phyloP scores from a whole-genome alignment of 352 stramenopile genomes.

The Blastocystis sp. region DNA sequence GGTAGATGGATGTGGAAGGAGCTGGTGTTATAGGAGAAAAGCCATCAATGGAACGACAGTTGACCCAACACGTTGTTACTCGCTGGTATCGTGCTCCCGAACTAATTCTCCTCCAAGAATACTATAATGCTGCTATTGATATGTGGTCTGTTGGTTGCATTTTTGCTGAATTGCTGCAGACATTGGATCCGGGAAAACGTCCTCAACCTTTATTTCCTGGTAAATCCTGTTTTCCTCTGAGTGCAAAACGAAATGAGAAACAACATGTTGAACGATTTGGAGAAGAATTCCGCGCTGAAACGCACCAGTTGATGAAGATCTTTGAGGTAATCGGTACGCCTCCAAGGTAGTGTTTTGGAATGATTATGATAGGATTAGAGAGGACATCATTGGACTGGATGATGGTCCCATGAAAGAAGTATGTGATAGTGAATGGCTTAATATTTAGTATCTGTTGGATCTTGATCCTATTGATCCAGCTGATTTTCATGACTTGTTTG shows the following conservation, averaged over 20 bases:
- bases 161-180: slow-evolving; percentile 89
- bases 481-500: slow-evolving; percentile 74
- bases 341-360: slow-evolving; percentile 71
- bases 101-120: slow-evolving; percentile 83
- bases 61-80: slow-evolving; percentile 90
- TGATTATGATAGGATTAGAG: neutral
- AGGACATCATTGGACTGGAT: slow-evolving; percentile 76
- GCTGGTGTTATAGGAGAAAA: slow-evolving; percentile 2
- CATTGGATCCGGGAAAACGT: slow-evolving; percentile 69
- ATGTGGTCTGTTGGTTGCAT: slow-evolving; percentile 80
- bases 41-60: slow-evolving; percentile 76
- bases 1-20: slow-evolving; percentile 16
- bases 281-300: slow-evolving; percentile 71
- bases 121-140: slow-evolving; percentile 76
- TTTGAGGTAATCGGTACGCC: slow-evolving; percentile 91
- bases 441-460: slow-evolving; percentile 63
- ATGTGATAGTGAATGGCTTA: neutral
- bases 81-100: slow-evolving; percentile 89
- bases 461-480: slow-evolving; percentile 59
- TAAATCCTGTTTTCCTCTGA: slow-evolving; percentile 74
- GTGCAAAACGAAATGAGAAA: slow-evolving; percentile 59
- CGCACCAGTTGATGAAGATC: slow-evolving; percentile 87
- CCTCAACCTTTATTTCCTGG: slow-evolving; percentile 77
- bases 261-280: slow-evolving; percentile 70
- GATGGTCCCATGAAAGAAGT: slow-evolving; percentile 67